These are phyloP conservation scores for Geotrichum candidum DNA, from an alignment of 1,139 yeast genomes.

Conservation along the genomic window DNA sequence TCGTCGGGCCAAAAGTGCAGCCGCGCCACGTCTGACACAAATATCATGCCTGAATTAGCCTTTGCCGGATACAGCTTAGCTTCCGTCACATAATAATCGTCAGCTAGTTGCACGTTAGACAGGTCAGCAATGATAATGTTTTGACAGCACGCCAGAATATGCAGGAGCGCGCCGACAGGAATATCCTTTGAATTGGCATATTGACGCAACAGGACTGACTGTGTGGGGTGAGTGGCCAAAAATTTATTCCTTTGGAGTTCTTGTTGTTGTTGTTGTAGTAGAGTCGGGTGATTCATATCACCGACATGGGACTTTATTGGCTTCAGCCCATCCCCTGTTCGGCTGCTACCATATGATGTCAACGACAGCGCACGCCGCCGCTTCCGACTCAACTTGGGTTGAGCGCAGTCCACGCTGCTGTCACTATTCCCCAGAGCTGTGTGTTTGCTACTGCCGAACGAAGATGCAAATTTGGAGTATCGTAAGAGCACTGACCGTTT, in stretches of 20 bases:
- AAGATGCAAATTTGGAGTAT: not conserved
- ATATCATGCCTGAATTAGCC: constrained; percentile 20
- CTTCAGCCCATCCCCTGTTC: not conserved
- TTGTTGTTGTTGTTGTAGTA: not conserved
- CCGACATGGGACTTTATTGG: not conserved
- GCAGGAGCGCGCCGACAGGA: constrained; percentile 29
- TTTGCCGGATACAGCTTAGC: constrained; percentile 20
- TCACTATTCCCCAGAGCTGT: not conserved
- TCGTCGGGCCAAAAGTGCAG: constrained; percentile 26
- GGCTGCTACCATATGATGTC: not conserved
- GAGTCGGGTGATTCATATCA: not conserved
- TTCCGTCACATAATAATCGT: constrained; percentile 25
- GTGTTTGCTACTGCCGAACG: not conserved
- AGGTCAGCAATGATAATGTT: constrained; percentile 25
- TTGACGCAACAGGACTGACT: constrained; percentile 23
- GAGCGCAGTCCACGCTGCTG: not conserved
- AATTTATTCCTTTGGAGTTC: not conserved
- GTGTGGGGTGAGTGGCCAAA: constrained; percentile 24
- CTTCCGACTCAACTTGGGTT: not conserved
- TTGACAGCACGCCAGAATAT: constrained; percentile 25
- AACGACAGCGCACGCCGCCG: constrained; percentile 3
- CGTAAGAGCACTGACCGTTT: not conserved
- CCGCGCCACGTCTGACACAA: constrained; percentile 31
- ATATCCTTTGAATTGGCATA: constrained; percentile 26
- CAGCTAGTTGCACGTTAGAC: constrained; percentile 28